These are phyloP conservation scores for Suillus cothurnatus DNA, from an alignment of 768 basidiomycete species.

Conservation along the genomic window DNA sequence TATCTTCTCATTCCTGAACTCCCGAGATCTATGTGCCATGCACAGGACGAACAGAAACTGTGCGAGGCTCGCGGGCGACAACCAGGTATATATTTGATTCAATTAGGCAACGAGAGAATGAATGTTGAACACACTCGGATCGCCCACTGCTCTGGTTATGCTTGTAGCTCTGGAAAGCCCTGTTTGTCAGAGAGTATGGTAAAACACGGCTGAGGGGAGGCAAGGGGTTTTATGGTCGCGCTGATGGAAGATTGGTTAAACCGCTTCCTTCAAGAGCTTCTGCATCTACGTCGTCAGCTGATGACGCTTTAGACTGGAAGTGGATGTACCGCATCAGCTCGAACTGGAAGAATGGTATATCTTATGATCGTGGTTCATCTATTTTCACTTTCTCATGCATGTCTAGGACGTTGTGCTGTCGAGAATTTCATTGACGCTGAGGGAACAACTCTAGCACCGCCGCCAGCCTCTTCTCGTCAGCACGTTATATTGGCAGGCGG, in stretches of 20 bases:
- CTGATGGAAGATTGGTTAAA: slow-evolving; percentile 60
- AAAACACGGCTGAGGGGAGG: slow-evolving; percentile 68
- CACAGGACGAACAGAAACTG: slow-evolving; percentile 68
- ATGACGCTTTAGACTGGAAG: slow-evolving; percentile 64
- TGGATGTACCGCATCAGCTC: slow-evolving; percentile 86
- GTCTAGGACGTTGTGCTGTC: slow-evolving; percentile 64
- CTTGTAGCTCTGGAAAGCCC: slow-evolving; percentile 62
- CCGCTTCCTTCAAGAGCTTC: slow-evolving; percentile 56
- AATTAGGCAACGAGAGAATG: slow-evolving; percentile 7
- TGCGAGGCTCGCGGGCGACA: slow-evolving; percentile 66
- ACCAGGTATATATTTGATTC: slow-evolving; percentile 50
- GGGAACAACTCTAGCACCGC: slow-evolving; percentile 8
- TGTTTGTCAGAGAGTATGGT: slow-evolving; percentile 68
- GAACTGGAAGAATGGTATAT: slow-evolving; percentile 78
- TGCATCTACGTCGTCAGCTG: slow-evolving; percentile 21
- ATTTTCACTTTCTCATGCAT: slow-evolving; percentile 23
- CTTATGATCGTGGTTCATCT: slow-evolving; percentile 14
- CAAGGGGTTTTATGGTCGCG: slow-evolving; percentile 57
- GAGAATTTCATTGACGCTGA: slow-evolving; percentile 31
- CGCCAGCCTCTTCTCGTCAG: slow-evolving; percentile 20
- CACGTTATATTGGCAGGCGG: slow-evolving; percentile 63
- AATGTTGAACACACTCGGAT: slow-evolving; percentile 21
- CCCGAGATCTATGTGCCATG: slow-evolving; percentile 64
- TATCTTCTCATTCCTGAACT: slow-evolving; percentile 72
- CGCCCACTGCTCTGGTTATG: slow-evolving; percentile 4